phyloP scores from a whole-genome alignment of 2,329 filamentous ascomycete genomes.

The Aspergillus vadensis region DNA sequence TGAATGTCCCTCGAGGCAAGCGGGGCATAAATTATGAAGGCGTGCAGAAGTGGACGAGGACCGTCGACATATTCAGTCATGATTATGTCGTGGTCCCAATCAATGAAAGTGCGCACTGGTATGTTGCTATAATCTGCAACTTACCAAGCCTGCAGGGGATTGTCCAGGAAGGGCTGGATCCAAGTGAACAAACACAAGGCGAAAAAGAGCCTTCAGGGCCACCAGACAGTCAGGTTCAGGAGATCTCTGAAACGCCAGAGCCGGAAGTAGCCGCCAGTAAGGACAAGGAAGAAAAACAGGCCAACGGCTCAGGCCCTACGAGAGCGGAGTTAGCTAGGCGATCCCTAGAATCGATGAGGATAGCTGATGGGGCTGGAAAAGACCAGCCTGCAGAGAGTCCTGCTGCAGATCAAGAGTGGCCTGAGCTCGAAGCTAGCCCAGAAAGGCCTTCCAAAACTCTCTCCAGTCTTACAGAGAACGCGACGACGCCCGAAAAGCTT shows the following conservation, averaged over 20 bases:
- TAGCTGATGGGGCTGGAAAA: constrained; percentile 23
- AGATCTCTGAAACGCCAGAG: constrained; percentile 34
- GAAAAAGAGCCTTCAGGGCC: constrained; percentile 16
- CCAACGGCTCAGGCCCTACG: constrained; percentile 11
- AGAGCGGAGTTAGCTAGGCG: constrained; percentile 29
- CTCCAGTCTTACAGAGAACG: constrained; percentile 16
- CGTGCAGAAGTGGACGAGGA: constrained; percentile 85
- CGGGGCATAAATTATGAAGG: constrained; percentile 75
- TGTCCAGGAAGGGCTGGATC: constrained; percentile 7
- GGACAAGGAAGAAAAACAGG: background rate
- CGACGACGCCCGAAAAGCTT: constrained; percentile 15
- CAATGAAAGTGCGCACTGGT: constrained; percentile 88
- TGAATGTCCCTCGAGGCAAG: constrained; percentile 56
- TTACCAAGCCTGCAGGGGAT: constrained; percentile 61
- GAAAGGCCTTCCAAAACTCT: constrained; percentile 19
- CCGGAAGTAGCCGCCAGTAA: background rate
- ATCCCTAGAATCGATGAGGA: constrained; percentile 33
- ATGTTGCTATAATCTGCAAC: constrained; percentile 92
- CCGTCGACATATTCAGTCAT: constrained; percentile 78
- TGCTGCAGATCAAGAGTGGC: constrained; percentile 30
- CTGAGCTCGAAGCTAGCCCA: constrained; percentile 34
- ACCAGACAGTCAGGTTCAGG: constrained; percentile 24
- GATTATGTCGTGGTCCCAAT: constrained; percentile 92
- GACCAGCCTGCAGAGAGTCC: constrained; percentile 8
- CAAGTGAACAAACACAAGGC: constrained; percentile 4